phyloP scores from a whole-genome alignment of 169 alveolate genomes.

The Plasmodium fragile region DNA sequence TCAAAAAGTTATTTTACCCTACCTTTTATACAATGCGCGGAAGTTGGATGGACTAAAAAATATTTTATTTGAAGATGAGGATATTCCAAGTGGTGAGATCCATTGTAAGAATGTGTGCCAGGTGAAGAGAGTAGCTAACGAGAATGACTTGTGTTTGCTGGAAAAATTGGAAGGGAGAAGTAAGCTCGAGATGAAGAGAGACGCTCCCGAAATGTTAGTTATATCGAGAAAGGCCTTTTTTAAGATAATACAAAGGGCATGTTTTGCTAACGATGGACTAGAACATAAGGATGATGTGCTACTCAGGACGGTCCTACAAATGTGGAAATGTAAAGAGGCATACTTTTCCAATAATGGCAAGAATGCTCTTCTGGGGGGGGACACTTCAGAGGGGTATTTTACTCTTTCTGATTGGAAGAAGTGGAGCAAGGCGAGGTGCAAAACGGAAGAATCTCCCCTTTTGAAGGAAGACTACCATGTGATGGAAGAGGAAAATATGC shows the following conservation, averaged over 20 bases:
- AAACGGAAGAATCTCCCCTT: not conserved
- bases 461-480: constrained; percentile 18
- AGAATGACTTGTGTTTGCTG: constrained; percentile 28
- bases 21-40: constrained; percentile 24
- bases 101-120: not conserved
- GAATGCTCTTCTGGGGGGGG: not conserved
- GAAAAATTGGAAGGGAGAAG: not conserved
- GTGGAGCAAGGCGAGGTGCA: not conserved
- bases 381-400: not conserved
- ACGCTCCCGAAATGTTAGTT: constrained; percentile 12
- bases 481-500: constrained; percentile 9
- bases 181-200: not conserved
- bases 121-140: constrained; percentile 60
- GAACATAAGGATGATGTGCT: not conserved
- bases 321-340: constrained; percentile 26
- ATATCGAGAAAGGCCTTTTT: constrained; percentile 37
- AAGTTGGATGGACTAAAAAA: not conserved
- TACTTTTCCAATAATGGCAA: not conserved
- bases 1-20: constrained; percentile 17
- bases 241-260: constrained; percentile 10
- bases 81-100: not conserved
- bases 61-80: constrained; percentile 1
- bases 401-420: not conserved
- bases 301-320: constrained; percentile 13
- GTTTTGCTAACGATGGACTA: not conserved